Evolutionary conservation across 2,329 filamentous ascomycete genomes (phyloP), one percentile per base, ranked within the genome.

Genomic region (Apiospora marii): DNA sequence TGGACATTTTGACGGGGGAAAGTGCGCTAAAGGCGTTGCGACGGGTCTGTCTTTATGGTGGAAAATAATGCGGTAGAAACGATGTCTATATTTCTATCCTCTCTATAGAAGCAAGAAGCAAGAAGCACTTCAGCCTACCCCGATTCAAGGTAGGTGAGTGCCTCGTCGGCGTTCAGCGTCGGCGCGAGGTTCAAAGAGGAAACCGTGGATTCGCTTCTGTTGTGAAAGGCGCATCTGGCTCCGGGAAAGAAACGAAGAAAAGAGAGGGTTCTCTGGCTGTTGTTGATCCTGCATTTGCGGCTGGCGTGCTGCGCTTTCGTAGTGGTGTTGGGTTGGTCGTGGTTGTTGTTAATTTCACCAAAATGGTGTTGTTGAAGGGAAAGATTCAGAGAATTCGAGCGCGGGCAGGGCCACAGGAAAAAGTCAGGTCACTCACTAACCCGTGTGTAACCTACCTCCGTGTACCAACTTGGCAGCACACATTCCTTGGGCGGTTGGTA

Each of bases 111-210:
- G 19, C 34, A 49, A 64, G 30, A 41, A 41, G 19, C 34, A 49
- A 37, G 48, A 53, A 41, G 69, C 69, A 64, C 69, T 58, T 80
- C 76, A 81, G 76, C 79, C 79, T 76, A 75, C 76, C 76, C 77
- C 77, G 77, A 79, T 83, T 85, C 83, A 85, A 80, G 83, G 85
- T 76, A 78, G 78, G 76, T 79, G 79, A 74, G 86, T 84, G 81
- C 88, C 88, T 75, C 88, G 88, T 82, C 88, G 88, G 79, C 88
- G 88, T 84, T 90, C 86, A 74, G 88, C 87, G 84, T 90, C 88
- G 78, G 86, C 87, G 79, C 88, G 88, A 77, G 83, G 83, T 80
- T 87, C 84, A 77, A 84, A 85, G 77, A 87, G 83, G 80, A 85
- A 83, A 80, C 84, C 84, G 77, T 86, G 83, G 75, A 84, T 82